Conservation (phyloP, 202 grass and related monocot species). For the Setaria viridis region DNA sequence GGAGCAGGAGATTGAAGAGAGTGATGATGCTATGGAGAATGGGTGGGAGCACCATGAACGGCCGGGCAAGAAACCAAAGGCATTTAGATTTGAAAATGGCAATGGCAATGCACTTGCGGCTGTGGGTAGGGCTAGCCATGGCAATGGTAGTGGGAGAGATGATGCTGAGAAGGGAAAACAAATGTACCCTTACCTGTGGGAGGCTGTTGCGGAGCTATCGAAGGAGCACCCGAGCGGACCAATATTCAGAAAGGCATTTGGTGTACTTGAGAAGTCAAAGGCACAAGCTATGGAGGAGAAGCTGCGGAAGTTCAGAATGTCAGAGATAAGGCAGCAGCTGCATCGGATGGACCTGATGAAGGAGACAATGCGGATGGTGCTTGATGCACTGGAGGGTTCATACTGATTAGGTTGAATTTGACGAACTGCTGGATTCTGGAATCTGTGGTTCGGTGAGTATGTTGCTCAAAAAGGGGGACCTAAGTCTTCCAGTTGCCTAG, state of each 20-base stretch:
- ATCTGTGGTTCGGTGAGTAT: constrained; percentile 25
- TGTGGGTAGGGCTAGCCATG: constrained; percentile 21
- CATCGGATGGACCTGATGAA: constrained; percentile 57
- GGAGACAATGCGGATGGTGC: constrained; percentile 50
- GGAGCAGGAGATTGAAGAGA: constrained; percentile 40
- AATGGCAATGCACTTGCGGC: constrained; percentile 16
- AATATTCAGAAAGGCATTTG: constrained; percentile 52
- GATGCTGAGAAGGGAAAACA: constrained; percentile 39
- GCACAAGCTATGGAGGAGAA: constrained; percentile 56
- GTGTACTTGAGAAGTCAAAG: constrained; percentile 50
- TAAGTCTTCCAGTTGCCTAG: constrained; percentile 18
- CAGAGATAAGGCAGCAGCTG: constrained; percentile 58
- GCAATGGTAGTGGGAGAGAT: background rate
- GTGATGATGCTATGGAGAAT: constrained; percentile 31
- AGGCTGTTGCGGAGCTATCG: constrained; percentile 52
- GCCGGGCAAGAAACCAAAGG: constrained; percentile 21
- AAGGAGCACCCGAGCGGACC: constrained; percentile 45
- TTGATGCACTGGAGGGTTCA: constrained; percentile 44
- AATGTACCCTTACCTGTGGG: constrained; percentile 53
- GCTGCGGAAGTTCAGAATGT: constrained; percentile 47
- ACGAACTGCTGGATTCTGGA: constrained; percentile 15
- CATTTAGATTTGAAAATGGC: constrained; percentile 22
- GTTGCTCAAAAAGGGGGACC: constrained; percentile 18
- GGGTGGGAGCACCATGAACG: constrained; percentile 9
- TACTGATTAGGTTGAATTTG: constrained; percentile 33